Evolutionary conservation across 768 basidiomycete genomes (phyloP).

Genomic region (Auriscalpium orientale): DNA sequence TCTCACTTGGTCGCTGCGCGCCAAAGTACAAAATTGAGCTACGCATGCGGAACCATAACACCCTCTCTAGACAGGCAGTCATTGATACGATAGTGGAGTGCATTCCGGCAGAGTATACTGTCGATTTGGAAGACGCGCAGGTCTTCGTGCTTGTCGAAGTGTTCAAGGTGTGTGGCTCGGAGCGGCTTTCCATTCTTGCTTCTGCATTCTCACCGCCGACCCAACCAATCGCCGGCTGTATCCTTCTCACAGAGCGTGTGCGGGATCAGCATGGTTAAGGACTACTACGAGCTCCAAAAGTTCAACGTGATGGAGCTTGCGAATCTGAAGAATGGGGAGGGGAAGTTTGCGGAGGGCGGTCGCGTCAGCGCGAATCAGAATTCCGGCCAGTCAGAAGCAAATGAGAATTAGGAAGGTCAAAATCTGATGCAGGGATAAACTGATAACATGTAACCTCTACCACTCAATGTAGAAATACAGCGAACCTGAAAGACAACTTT

Average conservation of each 20-base stretch:
- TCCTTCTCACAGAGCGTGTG: slow-evolving; percentile 52
- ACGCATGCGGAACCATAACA: slow-evolving; percentile 69
- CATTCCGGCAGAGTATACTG: slow-evolving; percentile 59
- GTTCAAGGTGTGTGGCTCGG: slow-evolving; percentile 57
- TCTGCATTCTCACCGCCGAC: too few species aligned
- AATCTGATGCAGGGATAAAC: too few species aligned
- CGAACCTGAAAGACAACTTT: too few species aligned
- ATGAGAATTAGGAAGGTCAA: neutral
- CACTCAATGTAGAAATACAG: too few species aligned
- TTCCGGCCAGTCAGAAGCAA: neutral
- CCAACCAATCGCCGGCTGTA: neutral
- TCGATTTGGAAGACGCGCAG: slow-evolving; percentile 61
- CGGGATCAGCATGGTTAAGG: slow-evolving; percentile 64
- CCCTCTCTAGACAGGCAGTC: slow-evolving; percentile 47
- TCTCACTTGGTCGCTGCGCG: neutral
- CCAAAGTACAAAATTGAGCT: slow-evolving; percentile 76
- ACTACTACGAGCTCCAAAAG: slow-evolving; percentile 65
- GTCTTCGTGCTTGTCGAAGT: slow-evolving; percentile 74
- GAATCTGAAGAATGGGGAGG: slow-evolving; percentile 30
- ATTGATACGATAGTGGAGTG: slow-evolving; percentile 65
- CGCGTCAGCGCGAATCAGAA: neutral
- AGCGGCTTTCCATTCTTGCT: neutral
- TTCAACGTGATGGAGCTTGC: slow-evolving; percentile 78
- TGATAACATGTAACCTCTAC: too few species aligned
- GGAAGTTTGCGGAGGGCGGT: slow-evolving; percentile 24